Evolutionary conservation across 139 green algal genomes (phyloP).

Genomic region (Tetraselmis striata): DNA sequence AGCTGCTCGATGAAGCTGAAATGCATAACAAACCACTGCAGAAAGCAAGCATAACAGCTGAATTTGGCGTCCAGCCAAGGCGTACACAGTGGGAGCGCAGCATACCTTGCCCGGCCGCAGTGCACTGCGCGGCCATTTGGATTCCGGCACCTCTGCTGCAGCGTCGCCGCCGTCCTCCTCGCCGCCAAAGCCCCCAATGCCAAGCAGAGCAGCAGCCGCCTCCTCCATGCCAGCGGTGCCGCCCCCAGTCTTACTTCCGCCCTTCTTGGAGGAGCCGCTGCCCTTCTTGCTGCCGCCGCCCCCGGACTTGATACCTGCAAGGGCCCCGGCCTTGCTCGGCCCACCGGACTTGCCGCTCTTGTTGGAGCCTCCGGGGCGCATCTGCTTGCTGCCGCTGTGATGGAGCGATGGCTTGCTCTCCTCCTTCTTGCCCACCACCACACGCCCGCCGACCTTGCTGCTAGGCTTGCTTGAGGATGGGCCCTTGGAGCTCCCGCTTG

Average conservation of each 20-base stretch:
- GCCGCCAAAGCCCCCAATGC: constrained; percentile 37
- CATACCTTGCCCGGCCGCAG: neutral
- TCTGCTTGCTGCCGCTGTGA: neutral
- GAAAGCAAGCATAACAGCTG: too few relatives aligned
- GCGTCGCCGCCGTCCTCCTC: constrained; percentile 24
- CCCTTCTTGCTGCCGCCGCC: constrained; percentile 1
- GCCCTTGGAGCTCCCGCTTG: neutral
- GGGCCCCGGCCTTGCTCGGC: too few relatives aligned
- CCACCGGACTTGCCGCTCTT: neutral
- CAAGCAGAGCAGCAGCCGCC: constrained; percentile 67
- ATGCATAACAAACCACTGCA: too few relatives aligned
- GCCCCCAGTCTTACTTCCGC: neutral
- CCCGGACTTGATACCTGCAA: too few relatives aligned
- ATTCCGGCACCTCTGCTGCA: neutral
- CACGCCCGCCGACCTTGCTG: neutral
- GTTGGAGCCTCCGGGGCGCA: neutral
- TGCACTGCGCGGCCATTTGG: neutral
- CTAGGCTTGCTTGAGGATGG: too few relatives aligned
- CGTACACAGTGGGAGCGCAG: too few relatives aligned
- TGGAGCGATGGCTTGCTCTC: neutral
- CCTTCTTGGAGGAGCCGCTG: neutral
- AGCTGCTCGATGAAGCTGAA: too few relatives aligned
- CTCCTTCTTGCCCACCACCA: too few relatives aligned
- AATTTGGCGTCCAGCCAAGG: too few relatives aligned
- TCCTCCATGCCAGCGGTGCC: constrained; percentile 40